Conservation (phyloP, 2,329 filamentous ascomycete genomes). For the Byssochlamys sp. region DNA sequence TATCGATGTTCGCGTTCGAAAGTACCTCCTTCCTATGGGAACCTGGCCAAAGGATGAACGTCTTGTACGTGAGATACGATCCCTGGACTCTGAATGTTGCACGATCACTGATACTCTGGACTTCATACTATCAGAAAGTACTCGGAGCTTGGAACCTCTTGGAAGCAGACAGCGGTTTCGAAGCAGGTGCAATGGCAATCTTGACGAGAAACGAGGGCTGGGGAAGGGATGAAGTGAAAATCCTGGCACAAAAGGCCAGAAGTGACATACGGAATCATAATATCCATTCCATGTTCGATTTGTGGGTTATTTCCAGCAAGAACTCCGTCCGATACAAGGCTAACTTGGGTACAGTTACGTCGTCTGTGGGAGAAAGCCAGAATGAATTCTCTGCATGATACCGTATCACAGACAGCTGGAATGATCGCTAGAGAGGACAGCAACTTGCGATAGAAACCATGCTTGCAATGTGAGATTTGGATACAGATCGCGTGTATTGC, state of each 20-base stretch:
- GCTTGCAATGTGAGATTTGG: no score
- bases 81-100: not conserved
- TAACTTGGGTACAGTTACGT: not conserved
- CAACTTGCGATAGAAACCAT: no score
- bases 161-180: conserved; percentile 15
- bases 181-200: conserved; percentile 16
- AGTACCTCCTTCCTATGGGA: conserved; percentile 14
- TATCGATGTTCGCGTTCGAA: conserved; percentile 8
- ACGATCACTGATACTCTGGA: not conserved
- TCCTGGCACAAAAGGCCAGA: conserved; percentile 21
- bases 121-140: conserved; percentile 9
- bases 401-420: not conserved
- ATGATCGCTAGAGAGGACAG: no score
- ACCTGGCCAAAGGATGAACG: conserved; percentile 8
- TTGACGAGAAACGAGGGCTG: conserved; percentile 9
- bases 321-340: not conserved
- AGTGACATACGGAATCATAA: conserved; percentile 21
- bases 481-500: no score
- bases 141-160: conserved; percentile 15
- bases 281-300: conserved; percentile 20
- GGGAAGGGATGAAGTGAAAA: conserved; percentile 17
- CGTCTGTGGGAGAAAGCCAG: conserved; percentile 4
- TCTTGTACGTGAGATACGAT: not conserved
- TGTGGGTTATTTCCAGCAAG: not conserved
- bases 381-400: not conserved